Conservation (phyloP, 108 stramenopile genomes). For the Cyclostephanos invisitatus region DNA sequence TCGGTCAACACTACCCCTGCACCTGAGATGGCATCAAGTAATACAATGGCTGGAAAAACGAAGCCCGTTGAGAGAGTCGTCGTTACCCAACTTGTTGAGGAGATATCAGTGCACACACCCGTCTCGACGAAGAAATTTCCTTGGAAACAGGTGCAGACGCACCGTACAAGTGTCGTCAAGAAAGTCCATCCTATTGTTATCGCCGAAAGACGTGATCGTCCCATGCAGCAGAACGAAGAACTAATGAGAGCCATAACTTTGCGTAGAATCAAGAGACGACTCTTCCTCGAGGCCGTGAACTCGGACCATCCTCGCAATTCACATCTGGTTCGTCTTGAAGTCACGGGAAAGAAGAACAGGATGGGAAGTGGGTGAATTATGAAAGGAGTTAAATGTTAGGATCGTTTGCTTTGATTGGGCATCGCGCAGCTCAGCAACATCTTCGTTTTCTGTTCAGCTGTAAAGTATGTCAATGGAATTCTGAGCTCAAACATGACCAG, state of each 20-base stretch:
- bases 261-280: conserved; percentile 38
- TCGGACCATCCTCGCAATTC: conserved; percentile 6
- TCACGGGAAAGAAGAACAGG: conserved; percentile 15
- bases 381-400: no score
- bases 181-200: not conserved
- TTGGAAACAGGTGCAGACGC: not conserved
- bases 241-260: conserved; percentile 15
- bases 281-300: conserved; percentile 42
- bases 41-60: no score
- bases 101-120: not conserved
- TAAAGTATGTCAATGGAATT: no score
- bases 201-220: not conserved
- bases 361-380: no score
- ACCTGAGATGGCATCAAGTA: conserved; percentile 10
- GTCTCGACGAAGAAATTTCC: not conserved
- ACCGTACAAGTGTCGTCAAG: not conserved
- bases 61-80: not conserved
- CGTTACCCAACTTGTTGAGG: not conserved
- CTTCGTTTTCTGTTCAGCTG: no score
- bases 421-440: no score
- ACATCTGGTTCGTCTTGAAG: not conserved
- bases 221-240: conserved; percentile 14
- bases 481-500: no score
- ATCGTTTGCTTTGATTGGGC: no score
- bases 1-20: conserved; percentile 6